Base-by-base conservation (phyloP, 257 asterid species). In the Handroanthus guayacan region DNA sequence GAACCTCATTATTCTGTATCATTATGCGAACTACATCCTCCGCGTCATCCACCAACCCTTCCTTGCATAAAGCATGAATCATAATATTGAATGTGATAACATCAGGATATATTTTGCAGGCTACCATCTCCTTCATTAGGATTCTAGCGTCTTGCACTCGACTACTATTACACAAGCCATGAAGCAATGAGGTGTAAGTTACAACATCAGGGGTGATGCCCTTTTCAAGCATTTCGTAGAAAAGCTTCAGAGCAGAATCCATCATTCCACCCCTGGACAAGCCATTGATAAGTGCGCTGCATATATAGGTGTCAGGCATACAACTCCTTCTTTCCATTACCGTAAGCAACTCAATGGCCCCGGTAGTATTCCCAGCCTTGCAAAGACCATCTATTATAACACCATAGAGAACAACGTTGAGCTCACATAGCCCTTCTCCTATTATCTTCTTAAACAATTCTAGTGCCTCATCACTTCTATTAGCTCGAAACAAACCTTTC, bases 191-290 rank as follows among this genome's bases (percentile, higher is more conserved):
- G 85, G 60, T 50, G 62, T 18, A 56, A 18, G 47, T 13, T 12
- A 25, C 31, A 25, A 25, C 31, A 25, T 25, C 31, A 25, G 31
- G 31, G 31, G 31, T 25, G 31, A 25, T 62, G 36, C 81, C 78
- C 20, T 55, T 61, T 13, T 25, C 55, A 50, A 25, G 61, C 84
- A 83, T 76, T 31, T 73, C 78, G 38, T 54, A 51, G 7, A 82
- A 62, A 55, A 82, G 43, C 43, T 61, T 54, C 12, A 79, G 8
- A 61, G 84, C 82, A 38, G 66, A 75, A 16, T 80, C 78, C 2
- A 79, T 60, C 74, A 58, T 51, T 20, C 63, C n/a, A 31, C 76
- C 82, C 16, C 75, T 83, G 60, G 80, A 83, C 25, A 83, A 61
- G 2, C 77, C 79, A 62, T 80, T 63, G 9, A 83, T 51, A 17